A percentile compares a stretch with the other conserved stretches of the same genome.
Evolutionary conservation across 2,329 filamentous ascomycete genomes (phyloP).

Genomic region (Colletotrichum magnum): DNA sequence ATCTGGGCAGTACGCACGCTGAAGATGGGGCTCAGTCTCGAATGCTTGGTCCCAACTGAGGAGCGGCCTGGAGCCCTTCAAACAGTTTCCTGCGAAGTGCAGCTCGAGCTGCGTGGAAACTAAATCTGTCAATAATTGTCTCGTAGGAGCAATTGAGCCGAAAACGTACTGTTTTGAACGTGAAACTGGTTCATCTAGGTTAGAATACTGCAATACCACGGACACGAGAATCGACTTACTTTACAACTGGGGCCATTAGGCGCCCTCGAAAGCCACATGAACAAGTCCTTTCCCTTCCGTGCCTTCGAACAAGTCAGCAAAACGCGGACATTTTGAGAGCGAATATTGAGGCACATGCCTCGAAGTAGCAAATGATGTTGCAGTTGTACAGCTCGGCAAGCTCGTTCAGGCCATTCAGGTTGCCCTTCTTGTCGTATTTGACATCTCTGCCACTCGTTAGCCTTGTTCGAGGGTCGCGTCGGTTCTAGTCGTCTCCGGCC

Average conservation of each 20-base stretch:
- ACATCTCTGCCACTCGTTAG: conserved; percentile 64
- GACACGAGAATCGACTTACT: neutral
- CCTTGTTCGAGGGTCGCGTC: neutral
- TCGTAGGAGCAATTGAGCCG: neutral
- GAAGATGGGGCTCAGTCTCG: conserved; percentile 83
- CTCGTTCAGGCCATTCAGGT: conserved; percentile 86
- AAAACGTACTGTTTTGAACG: conserved; percentile 76
- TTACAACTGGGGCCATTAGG: conserved; percentile 56
- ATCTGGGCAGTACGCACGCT: conserved; percentile 43
- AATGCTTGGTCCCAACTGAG: conserved; percentile 90
- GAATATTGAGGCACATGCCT: neutral
- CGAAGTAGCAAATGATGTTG: conserved; percentile 79
- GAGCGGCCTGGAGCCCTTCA: conserved; percentile 92
- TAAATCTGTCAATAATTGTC: conserved; percentile 43
- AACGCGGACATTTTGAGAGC: neutral
- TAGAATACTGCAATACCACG: too few relatives aligned
- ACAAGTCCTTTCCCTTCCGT: conserved; percentile 93
- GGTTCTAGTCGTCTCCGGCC: neutral
- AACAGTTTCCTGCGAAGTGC: conserved; percentile 95
- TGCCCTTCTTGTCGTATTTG: conserved; percentile 96
- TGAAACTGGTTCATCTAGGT: conserved; percentile 65
- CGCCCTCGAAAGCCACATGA: conserved; percentile 83
- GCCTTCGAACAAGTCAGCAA: conserved; percentile 83
- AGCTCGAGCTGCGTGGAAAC: conserved; percentile 97
- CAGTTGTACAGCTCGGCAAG: conserved; percentile 82